Percentiles rank a stretch among this genome's conserved stretches.
Evolutionary conservation across 306 rosid species (phyloP).

Genomic region (Lupinus albus): DNA sequence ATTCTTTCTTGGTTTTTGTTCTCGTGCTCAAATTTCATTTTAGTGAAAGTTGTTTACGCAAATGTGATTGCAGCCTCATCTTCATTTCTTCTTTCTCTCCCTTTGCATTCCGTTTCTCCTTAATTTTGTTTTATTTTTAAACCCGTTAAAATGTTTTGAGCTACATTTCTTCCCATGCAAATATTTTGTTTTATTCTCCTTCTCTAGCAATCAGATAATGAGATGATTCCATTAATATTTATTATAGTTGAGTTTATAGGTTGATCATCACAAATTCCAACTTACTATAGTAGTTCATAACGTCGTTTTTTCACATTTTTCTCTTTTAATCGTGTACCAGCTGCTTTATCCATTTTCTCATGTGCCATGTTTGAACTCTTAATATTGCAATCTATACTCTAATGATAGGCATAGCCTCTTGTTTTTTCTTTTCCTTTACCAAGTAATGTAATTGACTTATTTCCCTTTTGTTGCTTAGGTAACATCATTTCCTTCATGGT

Average conservation of each 20-base stretch:
- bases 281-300: neutral
- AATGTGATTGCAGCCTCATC: neutral
- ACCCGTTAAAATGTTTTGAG: neutral
- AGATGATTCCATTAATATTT: neutral
- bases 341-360: neutral
- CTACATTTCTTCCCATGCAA: neutral
- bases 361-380: neutral
- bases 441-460: neutral
- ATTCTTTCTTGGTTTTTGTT: conserved; percentile 10
- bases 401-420: neutral
- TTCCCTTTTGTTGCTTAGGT: conserved; percentile 49
- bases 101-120: neutral
- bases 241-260: conserved; percentile 33
- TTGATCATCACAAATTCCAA: conserved; percentile 33
- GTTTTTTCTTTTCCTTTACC: neutral
- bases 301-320: neutral
- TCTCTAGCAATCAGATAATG: neutral
- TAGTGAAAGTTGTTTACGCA: neutral
- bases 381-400: neutral
- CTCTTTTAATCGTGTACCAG: conserved; percentile 14
- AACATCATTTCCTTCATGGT: conserved; percentile 71
- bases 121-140: neutral
- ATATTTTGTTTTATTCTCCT: neutral
- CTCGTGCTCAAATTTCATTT: neutral
- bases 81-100: neutral